phyloP scores from a whole-genome alignment of 257 asterid genomes.

The Gynochthodes officinalis region DNA sequence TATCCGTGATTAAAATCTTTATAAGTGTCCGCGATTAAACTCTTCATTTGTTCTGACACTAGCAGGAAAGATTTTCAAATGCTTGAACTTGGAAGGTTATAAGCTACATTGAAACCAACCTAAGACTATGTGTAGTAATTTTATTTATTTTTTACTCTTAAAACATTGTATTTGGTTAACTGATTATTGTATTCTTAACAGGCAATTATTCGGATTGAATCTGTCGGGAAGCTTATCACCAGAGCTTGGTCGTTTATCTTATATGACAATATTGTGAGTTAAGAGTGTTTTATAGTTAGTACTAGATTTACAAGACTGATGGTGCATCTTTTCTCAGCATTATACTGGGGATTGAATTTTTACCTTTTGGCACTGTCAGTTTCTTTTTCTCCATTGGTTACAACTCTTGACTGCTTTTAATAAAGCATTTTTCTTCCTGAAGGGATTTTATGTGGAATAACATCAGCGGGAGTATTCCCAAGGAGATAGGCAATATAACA shows the following conservation, averaged over 20 bases:
- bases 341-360: not conserved
- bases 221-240: constrained; percentile 85
- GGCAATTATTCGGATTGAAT: constrained; percentile 47
- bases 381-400: not conserved
- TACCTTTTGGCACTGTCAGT: not conserved
- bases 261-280: constrained; percentile 75
- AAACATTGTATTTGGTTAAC: not conserved
- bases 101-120: not conserved
- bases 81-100: constrained; percentile 1
- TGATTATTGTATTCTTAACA: constrained; percentile 30
- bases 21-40: no score
- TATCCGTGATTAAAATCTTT: no score
- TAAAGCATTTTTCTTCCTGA: constrained; percentile 18
- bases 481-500: constrained; percentile 80
- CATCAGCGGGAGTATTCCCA: constrained; percentile 76
- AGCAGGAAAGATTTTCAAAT: not conserved
- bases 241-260: constrained; percentile 69
- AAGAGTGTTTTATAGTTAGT: not conserved
- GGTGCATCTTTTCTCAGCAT: not conserved
- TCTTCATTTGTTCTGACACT: not conserved
- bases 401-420: not conserved
- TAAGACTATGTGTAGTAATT: not conserved
- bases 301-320: not conserved
- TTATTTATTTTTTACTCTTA: not conserved
- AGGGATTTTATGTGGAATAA: constrained; percentile 98